Evolutionary conservation across 495 filamentous ascomycete genomes (phyloP).

Genomic region (Bathelium albidoporum): DNA sequence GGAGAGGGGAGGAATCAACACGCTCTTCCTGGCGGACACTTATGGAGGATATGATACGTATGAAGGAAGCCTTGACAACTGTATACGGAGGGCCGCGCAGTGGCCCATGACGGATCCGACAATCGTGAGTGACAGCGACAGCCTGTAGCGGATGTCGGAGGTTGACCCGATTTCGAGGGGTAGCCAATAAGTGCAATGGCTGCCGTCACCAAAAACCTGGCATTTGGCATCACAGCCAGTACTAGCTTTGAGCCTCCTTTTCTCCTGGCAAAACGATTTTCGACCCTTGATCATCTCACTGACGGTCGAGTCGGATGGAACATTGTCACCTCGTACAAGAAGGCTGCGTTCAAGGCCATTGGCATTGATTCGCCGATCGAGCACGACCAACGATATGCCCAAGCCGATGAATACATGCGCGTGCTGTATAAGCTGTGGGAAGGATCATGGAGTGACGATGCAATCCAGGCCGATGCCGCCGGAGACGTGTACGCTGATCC

Average conservation of each 20-base stretch:
- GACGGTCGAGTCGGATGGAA: slow-evolving; percentile 54
- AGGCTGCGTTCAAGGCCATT: slow-evolving; percentile 48
- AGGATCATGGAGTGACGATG: slow-evolving; percentile 48
- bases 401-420: slow-evolving; percentile 51
- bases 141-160: background rate
- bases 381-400: slow-evolving; percentile 51
- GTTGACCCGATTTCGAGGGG: background rate
- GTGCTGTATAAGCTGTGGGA: slow-evolving; percentile 56
- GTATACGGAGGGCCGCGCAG: slow-evolving; percentile 43
- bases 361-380: slow-evolving; percentile 46
- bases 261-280: slow-evolving; percentile 48
- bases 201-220: slow-evolving; percentile 44
- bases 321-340: slow-evolving; percentile 53
- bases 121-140: slow-evolving; percentile 38
- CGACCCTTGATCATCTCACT: slow-evolving; percentile 54
- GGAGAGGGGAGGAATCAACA: slow-evolving; percentile 49
- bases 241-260: slow-evolving; percentile 53
- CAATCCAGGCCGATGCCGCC: slow-evolving; percentile 38
- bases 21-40: slow-evolving; percentile 51
- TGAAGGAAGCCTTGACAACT: slow-evolving; percentile 43
- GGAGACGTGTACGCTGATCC: slow-evolving; percentile 46
- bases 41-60: slow-evolving; percentile 51
- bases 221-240: slow-evolving; percentile 45
- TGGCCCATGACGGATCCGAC: slow-evolving; percentile 48
- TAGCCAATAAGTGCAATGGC: slow-evolving; percentile 42